These are phyloP conservation scores for Lactarius indigo DNA, from an alignment of 768 basidiomycete genomes.

Conservation along the genomic window DNA sequence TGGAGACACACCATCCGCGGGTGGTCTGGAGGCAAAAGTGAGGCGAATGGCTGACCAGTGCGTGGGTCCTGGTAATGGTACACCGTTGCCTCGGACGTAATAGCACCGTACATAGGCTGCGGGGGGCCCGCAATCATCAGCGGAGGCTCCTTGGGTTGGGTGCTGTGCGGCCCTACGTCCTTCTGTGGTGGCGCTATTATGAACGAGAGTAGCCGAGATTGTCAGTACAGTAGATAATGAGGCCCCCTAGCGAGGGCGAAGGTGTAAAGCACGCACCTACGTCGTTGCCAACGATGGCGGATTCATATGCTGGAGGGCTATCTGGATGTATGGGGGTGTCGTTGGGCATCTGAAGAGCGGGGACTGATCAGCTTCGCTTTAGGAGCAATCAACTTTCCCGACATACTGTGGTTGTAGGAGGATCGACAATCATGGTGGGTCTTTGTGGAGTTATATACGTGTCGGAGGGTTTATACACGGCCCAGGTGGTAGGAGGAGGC, in stretches of 20 bases:
- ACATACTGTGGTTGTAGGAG: conserved; percentile 5
- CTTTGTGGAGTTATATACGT: background rate
- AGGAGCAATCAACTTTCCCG: background rate
- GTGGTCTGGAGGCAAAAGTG: conserved; percentile 69
- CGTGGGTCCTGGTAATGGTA: conserved; percentile 33
- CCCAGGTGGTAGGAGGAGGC: background rate
- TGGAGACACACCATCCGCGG: conserved; percentile 88
- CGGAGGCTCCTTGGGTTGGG: background rate
- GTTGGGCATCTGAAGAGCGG: background rate
- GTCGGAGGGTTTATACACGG: no score
- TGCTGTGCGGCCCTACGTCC: background rate
- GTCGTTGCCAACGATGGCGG: background rate
- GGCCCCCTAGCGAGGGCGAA: background rate
- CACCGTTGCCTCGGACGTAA: conserved; percentile 19
- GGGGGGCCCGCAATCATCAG: conserved; percentile 5
- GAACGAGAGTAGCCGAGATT: no score
- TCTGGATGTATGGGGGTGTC: conserved; percentile 1
- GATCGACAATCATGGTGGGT: conserved; percentile 14
- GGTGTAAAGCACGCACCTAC: background rate
- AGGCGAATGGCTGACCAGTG: conserved; percentile 40
- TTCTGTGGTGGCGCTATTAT: background rate
- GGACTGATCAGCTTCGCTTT: background rate
- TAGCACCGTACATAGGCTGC: conserved; percentile 9
- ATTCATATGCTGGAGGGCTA: conserved; percentile 19
- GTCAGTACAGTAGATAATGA: background rate